Percentiles rank a stretch among this genome's conserved stretches.
phyloP scores from a whole-genome alignment of 1,284 basidiomycete species.

The Thelephora terrestris region DNA sequence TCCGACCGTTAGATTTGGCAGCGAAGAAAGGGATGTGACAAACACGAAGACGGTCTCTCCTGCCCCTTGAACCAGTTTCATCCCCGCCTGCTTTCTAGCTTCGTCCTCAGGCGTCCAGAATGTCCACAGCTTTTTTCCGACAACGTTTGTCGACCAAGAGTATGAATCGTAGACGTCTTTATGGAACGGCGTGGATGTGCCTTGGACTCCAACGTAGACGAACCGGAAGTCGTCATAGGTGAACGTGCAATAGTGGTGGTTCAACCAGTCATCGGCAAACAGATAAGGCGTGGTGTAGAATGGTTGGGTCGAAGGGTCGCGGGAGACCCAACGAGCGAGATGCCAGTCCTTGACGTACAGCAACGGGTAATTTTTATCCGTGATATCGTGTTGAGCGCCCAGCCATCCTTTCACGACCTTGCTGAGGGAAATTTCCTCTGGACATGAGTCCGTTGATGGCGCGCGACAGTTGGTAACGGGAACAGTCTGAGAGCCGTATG shows the following conservation, averaged over 20 bases:
- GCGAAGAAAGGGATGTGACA: not conserved
- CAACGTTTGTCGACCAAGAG: slow-evolving; percentile 25
- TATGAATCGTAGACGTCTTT: slow-evolving; percentile 25
- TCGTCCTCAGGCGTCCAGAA: slow-evolving; percentile 10
- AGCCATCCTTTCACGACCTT: slow-evolving; percentile 18
- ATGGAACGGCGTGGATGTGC: slow-evolving; percentile 23
- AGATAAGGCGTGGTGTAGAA: slow-evolving; percentile 22
- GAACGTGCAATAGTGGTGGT: slow-evolving; percentile 20
- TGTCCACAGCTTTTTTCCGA: slow-evolving; percentile 24
- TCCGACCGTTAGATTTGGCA: not conserved
- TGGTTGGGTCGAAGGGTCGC: not conserved
- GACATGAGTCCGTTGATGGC: slow-evolving; percentile 21
- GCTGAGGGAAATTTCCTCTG: slow-evolving; percentile 13
- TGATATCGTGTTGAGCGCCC: not conserved
- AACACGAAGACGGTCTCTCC: slow-evolving; percentile 25
- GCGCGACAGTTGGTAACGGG: slow-evolving; percentile 20
- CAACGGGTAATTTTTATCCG: slow-evolving; percentile 7
- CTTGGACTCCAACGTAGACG: slow-evolving; percentile 21
- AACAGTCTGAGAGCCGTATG: slow-evolving; percentile 16
- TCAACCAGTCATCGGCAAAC: slow-evolving; percentile 26
- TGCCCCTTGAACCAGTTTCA: slow-evolving; percentile 11
- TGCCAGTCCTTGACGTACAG: slow-evolving; percentile 27
- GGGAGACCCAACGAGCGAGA: slow-evolving; percentile 13
- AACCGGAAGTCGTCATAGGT: slow-evolving; percentile 24
- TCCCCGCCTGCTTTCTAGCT: not conserved